A percentile compares a stretch with the other conserved stretches of the same genome.
These are phyloP conservation scores for Endogone sp. DNA, from an alignment of 192 early-diverging fungal species.

Conservation along the genomic window DNA sequence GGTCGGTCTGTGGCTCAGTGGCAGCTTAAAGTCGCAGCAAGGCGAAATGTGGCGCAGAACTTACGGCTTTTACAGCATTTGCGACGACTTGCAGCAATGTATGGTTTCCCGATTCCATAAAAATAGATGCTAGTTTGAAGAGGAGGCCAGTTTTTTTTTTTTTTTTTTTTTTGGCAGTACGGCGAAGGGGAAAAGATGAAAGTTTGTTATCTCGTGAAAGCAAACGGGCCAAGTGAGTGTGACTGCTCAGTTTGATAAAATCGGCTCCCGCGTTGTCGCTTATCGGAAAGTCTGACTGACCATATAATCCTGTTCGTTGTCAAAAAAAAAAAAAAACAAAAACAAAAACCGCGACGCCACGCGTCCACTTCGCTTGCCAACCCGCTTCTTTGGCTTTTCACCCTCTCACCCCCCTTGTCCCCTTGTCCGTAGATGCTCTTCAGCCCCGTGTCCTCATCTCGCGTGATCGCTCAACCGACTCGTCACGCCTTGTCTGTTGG, in stretches of 20 bases:
- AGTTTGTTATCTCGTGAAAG: not conserved
- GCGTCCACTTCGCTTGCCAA: no score
- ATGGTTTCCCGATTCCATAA: constrained; percentile 27
- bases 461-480: no score
- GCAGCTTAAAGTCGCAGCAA: not conserved
- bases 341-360: no score
- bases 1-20: not conserved
- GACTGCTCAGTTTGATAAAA: not conserved
- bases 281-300: not conserved
- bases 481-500: no score
- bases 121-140: not conserved
- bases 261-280: not conserved
- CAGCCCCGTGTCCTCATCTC: no score
- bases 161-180: no score
- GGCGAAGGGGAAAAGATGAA: not conserved
- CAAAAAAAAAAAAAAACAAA: no score
- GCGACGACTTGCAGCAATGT: constrained; percentile 33
- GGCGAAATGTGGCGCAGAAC: not conserved
- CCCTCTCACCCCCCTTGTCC: no score
- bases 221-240: not conserved
- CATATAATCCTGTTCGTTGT: not conserved
- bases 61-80: constrained; percentile 30
- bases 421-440: no score
- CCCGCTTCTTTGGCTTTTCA: no score
- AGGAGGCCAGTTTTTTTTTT: not conserved